Evolutionary conservation across 2,329 filamentous ascomycete species (phyloP).

Genomic region (Paramyrothecium sp.): DNA sequence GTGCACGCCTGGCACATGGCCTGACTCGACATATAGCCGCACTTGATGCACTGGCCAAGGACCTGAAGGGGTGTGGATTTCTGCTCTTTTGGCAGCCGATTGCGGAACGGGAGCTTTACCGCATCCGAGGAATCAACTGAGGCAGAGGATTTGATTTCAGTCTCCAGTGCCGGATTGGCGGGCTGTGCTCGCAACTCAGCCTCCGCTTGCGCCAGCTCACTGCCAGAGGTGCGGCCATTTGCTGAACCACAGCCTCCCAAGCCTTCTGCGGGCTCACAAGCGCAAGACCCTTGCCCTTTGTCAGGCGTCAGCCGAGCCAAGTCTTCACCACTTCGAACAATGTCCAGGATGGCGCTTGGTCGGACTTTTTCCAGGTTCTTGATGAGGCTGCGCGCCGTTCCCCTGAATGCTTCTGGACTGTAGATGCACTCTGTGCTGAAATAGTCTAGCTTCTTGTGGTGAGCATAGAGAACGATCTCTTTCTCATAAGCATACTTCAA

Average conservation of each 20-base stretch:
- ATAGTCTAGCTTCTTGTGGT: slow-evolving; percentile 95
- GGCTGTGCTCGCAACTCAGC: slow-evolving; percentile 32
- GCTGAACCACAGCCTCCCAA: slow-evolving; percentile 68
- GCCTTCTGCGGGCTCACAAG: slow-evolving; percentile 34
- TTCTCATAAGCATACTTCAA: slow-evolving; percentile 99
- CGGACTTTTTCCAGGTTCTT: slow-evolving; percentile 93
- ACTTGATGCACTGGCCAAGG: slow-evolving; percentile 80
- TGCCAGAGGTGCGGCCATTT: slow-evolving; percentile 64
- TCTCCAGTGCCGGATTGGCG: slow-evolving; percentile 22
- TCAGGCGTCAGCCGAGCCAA: slow-evolving; percentile 73
- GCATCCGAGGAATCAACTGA: slow-evolving; percentile 17
- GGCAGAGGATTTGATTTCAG: slow-evolving; percentile 26
- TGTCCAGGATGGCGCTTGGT: slow-evolving; percentile 91
- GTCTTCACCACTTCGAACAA: slow-evolving; percentile 92
- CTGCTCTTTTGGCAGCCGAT: slow-evolving; percentile 22
- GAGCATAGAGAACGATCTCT: slow-evolving; percentile 96
- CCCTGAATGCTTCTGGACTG: slow-evolving; percentile 93
- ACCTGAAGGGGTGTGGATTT: slow-evolving; percentile 57
- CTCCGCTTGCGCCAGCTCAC: slow-evolving; percentile 83
- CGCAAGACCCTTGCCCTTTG: slow-evolving; percentile 32
- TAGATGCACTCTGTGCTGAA: slow-evolving; percentile 99
- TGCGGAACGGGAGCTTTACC: slow-evolving; percentile 33
- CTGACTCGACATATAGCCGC: slow-evolving; percentile 95
- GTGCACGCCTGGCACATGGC: slow-evolving; percentile 91
- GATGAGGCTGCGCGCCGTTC: slow-evolving; percentile 86